A percentile compares a stretch with the other conserved stretches of the same genome.
phyloP scores from a whole-genome alignment of 73 alveolate genomes.

The Halteria grandinella region DNA sequence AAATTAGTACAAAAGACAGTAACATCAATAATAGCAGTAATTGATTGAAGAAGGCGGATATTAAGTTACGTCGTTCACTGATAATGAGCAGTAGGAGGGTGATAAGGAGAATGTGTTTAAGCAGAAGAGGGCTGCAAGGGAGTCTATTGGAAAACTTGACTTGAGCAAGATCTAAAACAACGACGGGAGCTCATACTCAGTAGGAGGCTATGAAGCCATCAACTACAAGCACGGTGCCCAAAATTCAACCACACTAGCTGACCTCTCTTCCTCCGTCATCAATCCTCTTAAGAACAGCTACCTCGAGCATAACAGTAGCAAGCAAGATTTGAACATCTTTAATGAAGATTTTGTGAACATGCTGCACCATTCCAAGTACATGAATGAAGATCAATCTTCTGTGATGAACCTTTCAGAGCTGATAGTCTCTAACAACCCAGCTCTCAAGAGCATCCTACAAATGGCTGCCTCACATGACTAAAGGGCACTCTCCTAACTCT shows the following conservation, averaged over 20 bases:
- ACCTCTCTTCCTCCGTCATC: neutral
- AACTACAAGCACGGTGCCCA: neutral
- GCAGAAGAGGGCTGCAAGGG: neutral
- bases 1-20: slow-evolving; percentile 18
- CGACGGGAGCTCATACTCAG: neutral
- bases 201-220: neutral
- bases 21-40: slow-evolving; percentile 13
- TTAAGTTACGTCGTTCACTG: slow-evolving; percentile 39
- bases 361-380: no score
- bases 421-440: no score
- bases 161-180: neutral
- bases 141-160: neutral
- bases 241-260: neutral
- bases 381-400: no score
- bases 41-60: slow-evolving; percentile 26
- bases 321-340: no score
- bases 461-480: no score
- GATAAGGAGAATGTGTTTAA: no score
- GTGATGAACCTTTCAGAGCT: no score
- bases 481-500: no score
- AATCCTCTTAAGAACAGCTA: neutral
- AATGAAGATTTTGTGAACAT: no score
- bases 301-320: no score
- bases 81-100: neutral
- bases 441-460: no score